Evolutionary conservation across 345 rosid genomes (phyloP).

Genomic region (Salix caprea): DNA sequence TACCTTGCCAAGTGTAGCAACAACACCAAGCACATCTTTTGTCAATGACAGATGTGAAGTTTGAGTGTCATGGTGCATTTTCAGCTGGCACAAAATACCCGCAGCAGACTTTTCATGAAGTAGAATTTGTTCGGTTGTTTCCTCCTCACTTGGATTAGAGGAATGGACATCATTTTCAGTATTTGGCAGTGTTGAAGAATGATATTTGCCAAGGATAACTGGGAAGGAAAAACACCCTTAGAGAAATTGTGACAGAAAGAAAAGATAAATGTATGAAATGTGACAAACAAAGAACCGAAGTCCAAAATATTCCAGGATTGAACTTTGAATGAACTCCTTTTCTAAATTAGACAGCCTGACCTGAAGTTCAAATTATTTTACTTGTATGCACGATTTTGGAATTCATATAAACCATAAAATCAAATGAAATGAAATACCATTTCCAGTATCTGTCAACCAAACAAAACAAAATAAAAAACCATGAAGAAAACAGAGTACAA

Average conservation of each 20-base stretch:
- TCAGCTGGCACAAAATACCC: slow-evolving; percentile 55
- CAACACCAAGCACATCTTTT: slow-evolving; percentile 66
- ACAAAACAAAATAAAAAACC: background rate
- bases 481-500: background rate
- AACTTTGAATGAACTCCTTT: background rate
- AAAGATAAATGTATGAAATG: slow-evolving; percentile 1
- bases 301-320: background rate
- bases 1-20: slow-evolving; percentile 78
- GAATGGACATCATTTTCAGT: slow-evolving; percentile 26
- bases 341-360: background rate
- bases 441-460: background rate
- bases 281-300: background rate
- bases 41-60: slow-evolving; percentile 38
- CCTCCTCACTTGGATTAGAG: slow-evolving; percentile 50
- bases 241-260: background rate
- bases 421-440: background rate
- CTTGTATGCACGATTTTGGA: background rate
- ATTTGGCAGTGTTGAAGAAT: slow-evolving; percentile 30
- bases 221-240: slow-evolving; percentile 21
- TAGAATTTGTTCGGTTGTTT: slow-evolving; percentile 52
- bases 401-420: background rate
- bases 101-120: slow-evolving; percentile 65
- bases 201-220: slow-evolving; percentile 63
- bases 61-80: slow-evolving; percentile 35
- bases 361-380: background rate